Evolutionary conservation across 352 stramenopile species (phyloP).

Genomic region (Globisporangium cylindrosporum): DNA sequence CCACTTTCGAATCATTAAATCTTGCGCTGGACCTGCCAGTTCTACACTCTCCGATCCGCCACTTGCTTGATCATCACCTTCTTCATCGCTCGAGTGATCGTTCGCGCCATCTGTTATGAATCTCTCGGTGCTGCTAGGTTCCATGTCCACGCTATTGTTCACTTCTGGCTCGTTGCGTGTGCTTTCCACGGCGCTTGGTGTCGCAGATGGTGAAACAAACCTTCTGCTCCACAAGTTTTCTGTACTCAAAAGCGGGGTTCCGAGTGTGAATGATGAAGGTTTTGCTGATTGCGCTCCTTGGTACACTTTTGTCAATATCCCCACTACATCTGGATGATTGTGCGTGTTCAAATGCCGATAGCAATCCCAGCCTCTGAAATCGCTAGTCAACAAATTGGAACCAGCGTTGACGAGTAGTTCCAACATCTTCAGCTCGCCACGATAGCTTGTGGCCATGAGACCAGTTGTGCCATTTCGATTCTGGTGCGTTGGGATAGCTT

Average conservation of each 20-base stretch:
- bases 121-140: neutral
- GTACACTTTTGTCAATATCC: slow-evolving; percentile 24
- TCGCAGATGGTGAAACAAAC: neutral
- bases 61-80: neutral
- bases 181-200: neutral
- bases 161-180: neutral
- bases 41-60: neutral
- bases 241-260: neutral
- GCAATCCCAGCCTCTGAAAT: slow-evolving; percentile 42
- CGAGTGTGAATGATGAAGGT: slow-evolving; percentile 15
- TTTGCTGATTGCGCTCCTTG: slow-evolving; percentile 2
- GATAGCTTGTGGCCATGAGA: slow-evolving; percentile 47
- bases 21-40: slow-evolving; percentile 2
- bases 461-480: slow-evolving; percentile 45
- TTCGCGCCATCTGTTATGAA: neutral
- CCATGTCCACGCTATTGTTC: neutral
- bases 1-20: slow-evolving; percentile 38
- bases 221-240: neutral
- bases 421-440: slow-evolving; percentile 35
- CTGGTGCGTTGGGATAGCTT: slow-evolving; percentile 42
- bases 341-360: slow-evolving; percentile 40
- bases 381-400: slow-evolving; percentile 32
- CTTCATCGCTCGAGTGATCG: neutral
- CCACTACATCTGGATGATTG: slow-evolving; percentile 44
- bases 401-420: slow-evolving; percentile 36